Evolutionary conservation across 257 asterid genomes (phyloP), one percentile per base, ranked within the genome.

Genomic region (Gentiana dahurica): DNA sequence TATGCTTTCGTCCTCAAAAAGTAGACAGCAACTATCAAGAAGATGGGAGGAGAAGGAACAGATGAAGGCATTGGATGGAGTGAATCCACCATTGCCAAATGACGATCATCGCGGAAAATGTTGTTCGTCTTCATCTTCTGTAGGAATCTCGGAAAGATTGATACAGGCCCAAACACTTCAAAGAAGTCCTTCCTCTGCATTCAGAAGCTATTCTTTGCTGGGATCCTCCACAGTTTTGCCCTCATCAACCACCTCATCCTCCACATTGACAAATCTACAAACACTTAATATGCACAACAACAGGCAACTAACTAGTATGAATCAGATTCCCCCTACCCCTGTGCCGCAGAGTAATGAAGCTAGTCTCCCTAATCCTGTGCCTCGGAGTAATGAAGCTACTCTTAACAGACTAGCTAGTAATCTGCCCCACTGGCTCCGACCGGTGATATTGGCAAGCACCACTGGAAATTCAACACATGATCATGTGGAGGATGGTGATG

Each of bases 341-440:
- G 24, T 24, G 24, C 24, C 24, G 24, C 24, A 24, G 24, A 24
- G 24, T 24, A 24, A 24, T 24, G 24, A 24, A 24, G 24, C 24
- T 24, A 24, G 24, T 24, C 24, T 24, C 24, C 24, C 24, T 24
- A 24, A 24, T 24, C 24, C 24, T 24, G 24, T 24, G 24, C 24
- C 24, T 24, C 24, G 24, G 24, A 24, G 24, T 24, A 24, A 24
- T 24, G 24, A 24, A 24, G 24, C 24, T 24, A 24, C 1, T 24
- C 24, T 24, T 24, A 24, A 24, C 24, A 24, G 1, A 24, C 24
- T 24, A 24, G 24, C 68, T 58, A 58, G 68, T 51, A 62, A 54
- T 54, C 83, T 91, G 46, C 98, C 98, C 34, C 97, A 91, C 64
- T 91, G 98, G 98, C 98, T 91, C 64, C 81, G 90, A 64, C 94